Evolutionary conservation across 1,284 basidiomycete genomes (phyloP).

Genomic region (Farysia itapuensis): DNA sequence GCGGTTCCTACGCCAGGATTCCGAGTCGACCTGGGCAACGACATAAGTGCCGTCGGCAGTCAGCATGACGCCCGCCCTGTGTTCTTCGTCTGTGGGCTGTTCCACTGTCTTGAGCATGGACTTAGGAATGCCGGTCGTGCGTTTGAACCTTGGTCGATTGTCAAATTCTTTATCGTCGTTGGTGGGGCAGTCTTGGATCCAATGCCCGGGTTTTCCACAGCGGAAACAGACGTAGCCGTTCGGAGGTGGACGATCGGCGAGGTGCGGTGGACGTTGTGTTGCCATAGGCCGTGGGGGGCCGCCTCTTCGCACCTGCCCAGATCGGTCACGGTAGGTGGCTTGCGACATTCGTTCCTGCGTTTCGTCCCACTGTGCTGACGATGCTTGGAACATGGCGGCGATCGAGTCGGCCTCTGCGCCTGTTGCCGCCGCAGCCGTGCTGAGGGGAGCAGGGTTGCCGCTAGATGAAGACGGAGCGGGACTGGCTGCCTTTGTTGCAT

Average conservation of each 20-base stretch:
- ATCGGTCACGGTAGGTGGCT: conserved; percentile 53
- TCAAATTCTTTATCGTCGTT: conserved; percentile 94
- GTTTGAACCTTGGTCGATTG: conserved; percentile 90
- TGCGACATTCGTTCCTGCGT: conserved; percentile 95
- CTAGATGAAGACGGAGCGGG: background rate
- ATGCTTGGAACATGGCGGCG: conserved; percentile 91
- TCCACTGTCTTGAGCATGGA: conserved; percentile 97
- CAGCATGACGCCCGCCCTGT: conserved; percentile 54
- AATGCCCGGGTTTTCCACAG: conserved; percentile 91
- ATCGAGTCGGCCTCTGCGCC: conserved; percentile 63
- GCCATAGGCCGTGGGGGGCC: conserved; percentile 39
- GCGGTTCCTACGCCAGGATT: conserved; percentile 51
- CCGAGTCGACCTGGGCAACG: conserved; percentile 52
- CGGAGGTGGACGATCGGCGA: conserved; percentile 50
- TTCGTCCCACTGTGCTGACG: conserved; percentile 89
- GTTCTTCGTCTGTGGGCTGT: conserved; percentile 60
- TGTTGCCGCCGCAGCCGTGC: conserved; percentile 11
- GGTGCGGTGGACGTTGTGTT: conserved; percentile 18
- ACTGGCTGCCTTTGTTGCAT: conserved; percentile 59
- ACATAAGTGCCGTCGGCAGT: conserved; percentile 58
- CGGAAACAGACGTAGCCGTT: conserved; percentile 98
- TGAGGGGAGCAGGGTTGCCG: conserved; percentile 1
- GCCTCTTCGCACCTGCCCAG: conserved; percentile 45
- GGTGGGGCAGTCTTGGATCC: conserved; percentile 99
- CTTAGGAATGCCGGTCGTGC: conserved; percentile 95